phyloP scores from a whole-genome alignment of 495 filamentous ascomycete genomes.

The Penicillium coffeae region DNA sequence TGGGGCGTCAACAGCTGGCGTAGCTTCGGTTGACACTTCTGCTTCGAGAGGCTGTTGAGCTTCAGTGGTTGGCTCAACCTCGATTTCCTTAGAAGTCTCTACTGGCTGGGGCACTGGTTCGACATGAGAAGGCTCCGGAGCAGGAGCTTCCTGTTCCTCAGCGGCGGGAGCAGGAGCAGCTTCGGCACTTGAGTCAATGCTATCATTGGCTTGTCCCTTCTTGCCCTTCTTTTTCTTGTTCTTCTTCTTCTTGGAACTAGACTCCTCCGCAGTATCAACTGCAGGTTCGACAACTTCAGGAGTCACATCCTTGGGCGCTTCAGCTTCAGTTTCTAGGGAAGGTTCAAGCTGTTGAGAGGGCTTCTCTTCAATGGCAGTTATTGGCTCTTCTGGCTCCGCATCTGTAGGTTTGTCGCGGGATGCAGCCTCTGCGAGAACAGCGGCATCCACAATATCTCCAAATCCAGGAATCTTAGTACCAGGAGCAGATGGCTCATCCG shows the following conservation, averaged over 20 bases:
- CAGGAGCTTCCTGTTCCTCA: neutral
- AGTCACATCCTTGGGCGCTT: conserved; percentile 8
- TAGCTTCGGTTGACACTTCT: too few relatives aligned
- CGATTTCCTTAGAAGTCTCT: neutral
- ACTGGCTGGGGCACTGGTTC: too few relatives aligned
- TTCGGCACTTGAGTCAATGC: conserved; percentile 16
- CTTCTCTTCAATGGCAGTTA: conserved; percentile 15
- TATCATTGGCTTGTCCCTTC: conserved; percentile 24
- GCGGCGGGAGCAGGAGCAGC: neutral
- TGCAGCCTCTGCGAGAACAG: conserved; percentile 12
- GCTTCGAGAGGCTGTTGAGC: too few relatives aligned
- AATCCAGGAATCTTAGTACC: conserved; percentile 11
- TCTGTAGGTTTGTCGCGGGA: neutral
- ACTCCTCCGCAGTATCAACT: conserved; percentile 4
- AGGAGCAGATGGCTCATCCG: neutral
- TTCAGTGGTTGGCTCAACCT: too few relatives aligned
- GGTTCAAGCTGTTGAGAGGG: neutral
- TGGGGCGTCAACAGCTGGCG: neutral
- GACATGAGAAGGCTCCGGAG: too few relatives aligned
- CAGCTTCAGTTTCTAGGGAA: neutral
- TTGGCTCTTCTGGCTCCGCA: conserved; percentile 12
- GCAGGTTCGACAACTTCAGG: conserved; percentile 9
- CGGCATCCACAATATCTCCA: conserved; percentile 25
- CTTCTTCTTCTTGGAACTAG: conserved; percentile 35
- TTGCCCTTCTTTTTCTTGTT: conserved; percentile 38